Evolutionary conservation across 495 filamentous ascomycete genomes (phyloP).

Genomic region (Tuber umbilicatum): DNA sequence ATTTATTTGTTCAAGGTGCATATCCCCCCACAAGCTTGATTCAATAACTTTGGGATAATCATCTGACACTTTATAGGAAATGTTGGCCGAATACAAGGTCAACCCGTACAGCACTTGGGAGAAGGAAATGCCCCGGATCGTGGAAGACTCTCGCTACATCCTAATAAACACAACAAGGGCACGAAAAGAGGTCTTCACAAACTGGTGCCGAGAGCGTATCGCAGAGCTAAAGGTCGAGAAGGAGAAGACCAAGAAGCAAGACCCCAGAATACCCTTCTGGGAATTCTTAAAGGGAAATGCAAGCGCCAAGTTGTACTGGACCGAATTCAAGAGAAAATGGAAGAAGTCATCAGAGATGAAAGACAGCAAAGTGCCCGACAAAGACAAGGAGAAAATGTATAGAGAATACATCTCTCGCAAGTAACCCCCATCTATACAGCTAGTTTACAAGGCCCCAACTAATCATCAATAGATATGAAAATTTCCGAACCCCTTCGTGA

Average conservation of each 20-base stretch:
- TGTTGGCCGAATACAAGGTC: conserved; percentile 72
- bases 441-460: conserved; percentile 6
- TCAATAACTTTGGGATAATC: background rate
- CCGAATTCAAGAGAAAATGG: conserved; percentile 88
- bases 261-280: conserved; percentile 78
- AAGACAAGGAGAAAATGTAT: conserved; percentile 85
- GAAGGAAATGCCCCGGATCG: conserved; percentile 70
- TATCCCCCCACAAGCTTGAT: background rate
- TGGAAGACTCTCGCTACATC: conserved; percentile 81
- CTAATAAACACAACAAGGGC: conserved; percentile 71
- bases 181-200: conserved; percentile 71
- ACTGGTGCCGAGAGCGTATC: conserved; percentile 71
- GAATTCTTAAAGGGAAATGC: conserved; percentile 73
- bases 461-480: conserved; percentile 52
- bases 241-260: conserved; percentile 69
- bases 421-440: conserved; percentile 9
- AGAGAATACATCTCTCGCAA: conserved; percentile 70
- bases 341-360: conserved; percentile 76
- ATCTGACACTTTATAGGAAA: conserved; percentile 50
- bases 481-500: conserved; percentile 66
- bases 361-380: conserved; percentile 66
- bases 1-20: conserved; percentile 54
- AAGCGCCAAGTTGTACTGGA: conserved; percentile 89
- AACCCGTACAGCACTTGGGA: conserved; percentile 93
- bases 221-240: conserved; percentile 62